Evolutionary conservation across 352 stramenopile species (phyloP).

Genomic region (Phytophthora syringae): DNA sequence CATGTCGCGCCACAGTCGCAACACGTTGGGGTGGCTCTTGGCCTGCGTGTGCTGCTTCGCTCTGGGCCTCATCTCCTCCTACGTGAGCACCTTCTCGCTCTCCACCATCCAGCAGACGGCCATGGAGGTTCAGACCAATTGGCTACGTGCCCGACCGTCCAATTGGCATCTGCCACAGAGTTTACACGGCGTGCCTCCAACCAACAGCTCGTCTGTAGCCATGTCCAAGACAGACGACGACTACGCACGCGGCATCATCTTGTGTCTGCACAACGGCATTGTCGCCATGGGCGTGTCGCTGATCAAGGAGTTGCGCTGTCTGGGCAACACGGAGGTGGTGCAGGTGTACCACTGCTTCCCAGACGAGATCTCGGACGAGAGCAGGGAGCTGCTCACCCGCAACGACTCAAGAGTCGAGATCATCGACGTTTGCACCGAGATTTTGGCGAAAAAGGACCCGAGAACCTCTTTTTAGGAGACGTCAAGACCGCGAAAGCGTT

Average conservation of each 20-base stretch:
- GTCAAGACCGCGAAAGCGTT: constrained; percentile 40
- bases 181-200: constrained; percentile 4
- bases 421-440: constrained; percentile 62
- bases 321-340: constrained; percentile 31
- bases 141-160: constrained; percentile 20
- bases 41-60: constrained; percentile 49
- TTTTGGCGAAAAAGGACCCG: constrained; percentile 32
- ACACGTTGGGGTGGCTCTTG: constrained; percentile 41
- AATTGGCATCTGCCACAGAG: constrained; percentile 9
- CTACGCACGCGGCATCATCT: constrained; percentile 38
- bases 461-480: constrained; percentile 38
- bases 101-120: constrained; percentile 14
- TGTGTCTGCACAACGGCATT: constrained; percentile 53
- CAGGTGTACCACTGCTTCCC: constrained; percentile 36
- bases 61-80: constrained; percentile 42
- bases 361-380: constrained; percentile 48
- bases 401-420: constrained; percentile 62
- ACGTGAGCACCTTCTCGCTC: constrained; percentile 32
- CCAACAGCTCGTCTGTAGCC: not conserved
- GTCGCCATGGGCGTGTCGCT: constrained; percentile 61
- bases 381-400: constrained; percentile 40
- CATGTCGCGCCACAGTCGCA: constrained; percentile 15
- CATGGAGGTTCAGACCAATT: constrained; percentile 1
- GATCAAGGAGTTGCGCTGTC: constrained; percentile 51
- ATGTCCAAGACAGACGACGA: constrained; percentile 1